phyloP scores from a whole-genome alignment of 148 eudicot species.

The Drosera capensis region DNA sequence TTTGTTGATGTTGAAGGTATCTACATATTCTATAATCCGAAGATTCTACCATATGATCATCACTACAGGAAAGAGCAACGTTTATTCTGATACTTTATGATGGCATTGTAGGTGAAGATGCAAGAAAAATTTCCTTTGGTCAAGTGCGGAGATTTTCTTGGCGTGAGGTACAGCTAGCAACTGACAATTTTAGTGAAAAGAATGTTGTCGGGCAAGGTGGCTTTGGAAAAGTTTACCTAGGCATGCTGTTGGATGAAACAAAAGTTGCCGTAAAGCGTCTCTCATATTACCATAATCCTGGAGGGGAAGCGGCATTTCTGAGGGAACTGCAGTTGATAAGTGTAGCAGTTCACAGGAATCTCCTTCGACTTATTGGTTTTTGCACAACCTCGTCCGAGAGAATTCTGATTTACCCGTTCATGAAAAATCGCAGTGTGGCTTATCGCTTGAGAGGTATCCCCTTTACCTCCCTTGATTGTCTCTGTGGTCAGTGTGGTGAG shows the following conservation, averaged over 20 bases:
- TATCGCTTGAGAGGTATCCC: slow-evolving; percentile 60
- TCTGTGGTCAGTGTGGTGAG: no score
- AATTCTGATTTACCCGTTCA: slow-evolving; percentile 79
- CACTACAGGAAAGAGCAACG: no score
- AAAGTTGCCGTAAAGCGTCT: slow-evolving; percentile 84
- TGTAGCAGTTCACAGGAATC: slow-evolving; percentile 82
- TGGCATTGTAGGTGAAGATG: slow-evolving; percentile 53
- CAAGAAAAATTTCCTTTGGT: slow-evolving; percentile 70
- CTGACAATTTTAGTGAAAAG: slow-evolving; percentile 72
- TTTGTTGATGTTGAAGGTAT: slow-evolving; percentile 81
- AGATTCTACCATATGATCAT: no score
- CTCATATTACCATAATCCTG: slow-evolving; percentile 69
- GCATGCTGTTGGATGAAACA: slow-evolving; percentile 54
- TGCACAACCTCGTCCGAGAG: slow-evolving; percentile 93
- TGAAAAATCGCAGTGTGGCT: slow-evolving; percentile 90
- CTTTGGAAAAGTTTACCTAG: slow-evolving; percentile 90
- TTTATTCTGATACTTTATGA: slow-evolving; percentile 3
- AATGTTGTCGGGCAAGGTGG: slow-evolving; percentile 92
- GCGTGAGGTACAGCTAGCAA: slow-evolving; percentile 85
- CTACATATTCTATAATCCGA: slow-evolving; percentile 1
- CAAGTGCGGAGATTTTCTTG: slow-evolving; percentile 78
- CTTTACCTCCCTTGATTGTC: background rate
- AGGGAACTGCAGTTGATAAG: slow-evolving; percentile 97
- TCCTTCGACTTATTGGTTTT: slow-evolving; percentile 69
- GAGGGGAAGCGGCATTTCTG: slow-evolving; percentile 83